These are phyloP conservation scores for Ganoderma lingzhi DNA, from an alignment of 1,284 basidiomycete species.

Conservation along the genomic window DNA sequence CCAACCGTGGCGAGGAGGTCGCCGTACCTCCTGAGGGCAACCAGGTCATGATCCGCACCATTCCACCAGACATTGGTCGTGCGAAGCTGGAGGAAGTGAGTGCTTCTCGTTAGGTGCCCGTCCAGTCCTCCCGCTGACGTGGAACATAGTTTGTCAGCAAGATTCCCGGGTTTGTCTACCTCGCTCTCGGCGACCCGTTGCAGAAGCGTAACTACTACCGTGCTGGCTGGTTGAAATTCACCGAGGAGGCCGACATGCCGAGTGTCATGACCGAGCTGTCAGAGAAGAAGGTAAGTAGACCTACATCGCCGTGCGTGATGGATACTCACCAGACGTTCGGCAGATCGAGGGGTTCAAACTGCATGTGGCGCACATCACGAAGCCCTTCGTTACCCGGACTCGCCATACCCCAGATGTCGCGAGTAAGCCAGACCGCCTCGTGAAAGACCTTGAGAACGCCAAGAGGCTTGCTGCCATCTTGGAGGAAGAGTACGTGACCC, in stretches of 20 bases:
- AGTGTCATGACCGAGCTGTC: constrained; percentile 75
- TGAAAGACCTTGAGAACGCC: constrained; percentile 79
- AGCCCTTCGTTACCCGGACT: constrained; percentile 80
- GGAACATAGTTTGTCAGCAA: constrained; percentile 64
- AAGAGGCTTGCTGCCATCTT: constrained; percentile 74
- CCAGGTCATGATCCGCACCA: constrained; percentile 93
- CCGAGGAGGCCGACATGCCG: constrained; percentile 83
- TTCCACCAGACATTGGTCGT: constrained; percentile 90
- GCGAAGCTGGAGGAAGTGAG: constrained; percentile 87
- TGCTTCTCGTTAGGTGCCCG: constrained; percentile 20
- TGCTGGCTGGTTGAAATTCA: constrained; percentile 90
- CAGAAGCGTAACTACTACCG: constrained; percentile 92
- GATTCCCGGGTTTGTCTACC: constrained; percentile 77
- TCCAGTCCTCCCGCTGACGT: constrained; percentile 20
- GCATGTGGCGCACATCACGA: constrained; percentile 85
- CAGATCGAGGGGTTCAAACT: constrained; percentile 94
- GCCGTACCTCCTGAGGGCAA: constrained; percentile 82
- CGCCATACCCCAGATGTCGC: constrained; percentile 85
- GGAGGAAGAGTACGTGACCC: constrained; percentile 69
- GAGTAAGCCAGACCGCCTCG: constrained; percentile 79
- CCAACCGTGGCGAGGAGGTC: constrained; percentile 74
- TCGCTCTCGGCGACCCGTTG: constrained; percentile 90
- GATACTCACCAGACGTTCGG: constrained; percentile 20
- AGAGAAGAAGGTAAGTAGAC: constrained; percentile 77
- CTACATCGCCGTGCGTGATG: neutral